A percentile compares a stretch with the other conserved stretches of the same genome.
phyloP scores from a whole-genome alignment of 2,329 filamentous ascomycete species.

The Curvularia sp. region DNA sequence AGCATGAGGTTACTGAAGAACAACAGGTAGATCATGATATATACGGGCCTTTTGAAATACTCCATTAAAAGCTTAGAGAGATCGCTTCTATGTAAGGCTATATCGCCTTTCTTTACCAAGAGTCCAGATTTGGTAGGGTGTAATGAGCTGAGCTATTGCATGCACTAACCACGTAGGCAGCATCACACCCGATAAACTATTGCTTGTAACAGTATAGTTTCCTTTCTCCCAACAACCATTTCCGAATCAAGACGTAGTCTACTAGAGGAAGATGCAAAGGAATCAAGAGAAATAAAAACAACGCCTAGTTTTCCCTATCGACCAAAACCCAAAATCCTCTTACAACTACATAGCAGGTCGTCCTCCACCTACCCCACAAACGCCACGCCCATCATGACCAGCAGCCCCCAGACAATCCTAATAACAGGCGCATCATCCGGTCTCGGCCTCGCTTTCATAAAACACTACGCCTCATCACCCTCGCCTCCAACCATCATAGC shows the following conservation, averaged over 20 bases:
- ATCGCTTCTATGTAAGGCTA: too few species aligned
- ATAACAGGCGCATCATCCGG: constrained; percentile 95
- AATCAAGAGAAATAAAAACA: background rate
- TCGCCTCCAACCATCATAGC: constrained; percentile 26
- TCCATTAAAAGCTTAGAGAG: too few species aligned
- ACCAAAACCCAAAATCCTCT: background rate
- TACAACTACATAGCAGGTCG: background rate
- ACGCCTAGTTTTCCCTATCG: background rate
- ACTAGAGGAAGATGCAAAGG: background rate
- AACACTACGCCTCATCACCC: constrained; percentile 31
- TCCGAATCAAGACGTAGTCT: constrained; percentile 8
- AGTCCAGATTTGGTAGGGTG: too few species aligned
- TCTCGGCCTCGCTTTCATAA: constrained; percentile 73
- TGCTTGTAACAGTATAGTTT: constrained; percentile 4
- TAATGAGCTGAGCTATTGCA: too few species aligned
- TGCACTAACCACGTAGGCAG: background rate
- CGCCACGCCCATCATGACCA: background rate
- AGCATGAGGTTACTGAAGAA: too few species aligned
- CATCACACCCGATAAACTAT: background rate
- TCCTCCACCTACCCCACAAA: background rate
- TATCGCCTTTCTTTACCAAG: too few species aligned
- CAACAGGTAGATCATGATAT: too few species aligned
- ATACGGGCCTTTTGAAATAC: too few species aligned
- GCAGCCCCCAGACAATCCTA: constrained; percentile 66
- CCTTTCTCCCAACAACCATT: background rate